Conservation (phyloP, 2,329 filamentous ascomycete genomes). For the Verticillium albo-atrum region DNA sequence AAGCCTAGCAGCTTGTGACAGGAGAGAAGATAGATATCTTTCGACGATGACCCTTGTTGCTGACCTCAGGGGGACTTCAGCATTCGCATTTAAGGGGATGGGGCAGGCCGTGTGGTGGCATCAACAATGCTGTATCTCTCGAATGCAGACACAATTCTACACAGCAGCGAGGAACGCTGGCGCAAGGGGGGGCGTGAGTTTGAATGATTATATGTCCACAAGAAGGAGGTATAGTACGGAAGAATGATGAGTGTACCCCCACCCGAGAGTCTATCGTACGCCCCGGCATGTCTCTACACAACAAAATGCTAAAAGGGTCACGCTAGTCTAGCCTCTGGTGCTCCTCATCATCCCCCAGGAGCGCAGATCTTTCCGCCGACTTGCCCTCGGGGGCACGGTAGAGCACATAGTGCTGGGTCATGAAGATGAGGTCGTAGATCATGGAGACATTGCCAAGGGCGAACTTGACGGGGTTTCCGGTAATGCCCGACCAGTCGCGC, state of each 20-base stretch:
- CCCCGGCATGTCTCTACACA: background rate
- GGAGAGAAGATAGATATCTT: background rate
- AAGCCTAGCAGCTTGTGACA: background rate
- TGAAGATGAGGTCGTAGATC: constrained; percentile 80
- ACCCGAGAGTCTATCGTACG: no score
- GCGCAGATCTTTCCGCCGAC: constrained; percentile 11
- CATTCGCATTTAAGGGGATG: no score
- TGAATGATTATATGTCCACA: no score
- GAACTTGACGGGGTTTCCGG: constrained; percentile 89
- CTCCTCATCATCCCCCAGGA: constrained; percentile 11
- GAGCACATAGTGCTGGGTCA: constrained; percentile 81
- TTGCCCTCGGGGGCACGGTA: constrained; percentile 42
- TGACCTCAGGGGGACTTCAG: no score
- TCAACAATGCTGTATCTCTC: no score
- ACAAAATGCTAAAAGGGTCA: background rate
- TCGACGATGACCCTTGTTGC: background rate
- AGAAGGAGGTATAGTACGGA: no score
- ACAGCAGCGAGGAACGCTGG: no score
- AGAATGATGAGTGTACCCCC: no score
- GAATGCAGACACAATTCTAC: no score
- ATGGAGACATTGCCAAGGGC: constrained; percentile 81
- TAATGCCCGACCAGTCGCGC: constrained; percentile 84
- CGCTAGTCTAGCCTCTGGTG: constrained; percentile 14
- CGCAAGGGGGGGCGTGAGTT: no score
- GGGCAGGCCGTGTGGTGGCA: no score